Conservation (phyloP, 2,329 filamentous ascomycete genomes). For the Colletotrichum lupini region DNA sequence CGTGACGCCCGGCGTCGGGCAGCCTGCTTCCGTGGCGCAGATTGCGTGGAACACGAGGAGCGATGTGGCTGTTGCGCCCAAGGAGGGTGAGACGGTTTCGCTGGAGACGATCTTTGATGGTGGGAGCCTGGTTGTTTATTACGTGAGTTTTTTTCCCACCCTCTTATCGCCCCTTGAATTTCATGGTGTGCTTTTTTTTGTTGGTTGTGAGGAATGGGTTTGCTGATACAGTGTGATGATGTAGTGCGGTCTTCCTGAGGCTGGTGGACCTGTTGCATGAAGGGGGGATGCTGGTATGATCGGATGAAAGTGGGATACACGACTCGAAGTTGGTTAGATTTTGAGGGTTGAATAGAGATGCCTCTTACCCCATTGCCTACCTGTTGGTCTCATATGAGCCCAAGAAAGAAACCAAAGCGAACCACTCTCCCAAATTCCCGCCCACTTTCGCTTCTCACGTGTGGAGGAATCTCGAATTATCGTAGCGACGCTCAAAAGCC, state of each 20-base stretch:
- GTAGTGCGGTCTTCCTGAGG: background rate
- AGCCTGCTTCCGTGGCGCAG: background rate
- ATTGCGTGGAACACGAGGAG: constrained; percentile 13
- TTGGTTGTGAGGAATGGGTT: rapidly evolving
- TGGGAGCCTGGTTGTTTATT: constrained; percentile 13
- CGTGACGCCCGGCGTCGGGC: background rate
- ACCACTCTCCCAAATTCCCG: too few relatives aligned
- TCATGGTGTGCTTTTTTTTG: too few relatives aligned
- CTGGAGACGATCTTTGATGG: background rate
- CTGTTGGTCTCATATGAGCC: too few relatives aligned
- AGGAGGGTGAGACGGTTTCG: background rate
- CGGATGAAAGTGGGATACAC: background rate
- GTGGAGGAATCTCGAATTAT: too few relatives aligned
- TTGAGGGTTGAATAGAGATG: background rate
- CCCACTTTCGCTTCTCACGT: background rate
- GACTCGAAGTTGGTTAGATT: background rate
- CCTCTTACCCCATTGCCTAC: too few relatives aligned
- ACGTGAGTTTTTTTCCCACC: background rate
- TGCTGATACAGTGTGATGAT: background rate
- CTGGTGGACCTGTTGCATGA: background rate
- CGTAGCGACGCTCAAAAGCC: background rate
- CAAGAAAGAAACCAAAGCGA: too few relatives aligned
- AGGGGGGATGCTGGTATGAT: background rate
- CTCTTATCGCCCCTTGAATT: too few relatives aligned
- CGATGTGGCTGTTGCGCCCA: background rate